Base-by-base conservation (phyloP, 257 asterid genomes). In the Fraxinus excelsior region DNA sequence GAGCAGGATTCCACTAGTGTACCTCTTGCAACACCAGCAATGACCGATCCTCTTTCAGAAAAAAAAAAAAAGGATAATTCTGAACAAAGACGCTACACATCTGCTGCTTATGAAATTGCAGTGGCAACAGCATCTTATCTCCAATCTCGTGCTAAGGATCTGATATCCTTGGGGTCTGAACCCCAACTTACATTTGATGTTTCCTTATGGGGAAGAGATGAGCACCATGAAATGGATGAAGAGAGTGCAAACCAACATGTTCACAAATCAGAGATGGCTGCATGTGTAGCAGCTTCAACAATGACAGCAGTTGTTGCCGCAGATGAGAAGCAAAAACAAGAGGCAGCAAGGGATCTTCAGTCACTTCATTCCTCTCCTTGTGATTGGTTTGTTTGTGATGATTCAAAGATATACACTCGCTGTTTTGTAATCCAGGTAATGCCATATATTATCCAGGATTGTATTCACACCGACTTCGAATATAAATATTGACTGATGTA, bases 251-350 rank as follows among this genome's bases (percentile, higher is more conserved):
- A 80, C 10, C 58, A 78, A 6, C 53, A 74, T 21, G 74, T 79
- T 26, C 32, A 84, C 85, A 84, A 84, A 28, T 81, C 93, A 4
- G 93, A 88, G 86, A 84, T 84, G 90, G 97, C 97, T 0, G 97
- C 97, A 0, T 84, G 85, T 75, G 90, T 90, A n/a, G 96, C 97
- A 10, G 93, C 98, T 44, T 90, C 97, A 13, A 84, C 97, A 37
- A 88, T 94, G 93, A 94, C 97, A 18, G 90, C 98, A 31, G 86
- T 94, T 72, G 96, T 94, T 25, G 98, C 97, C 29, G 97, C 97
- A 23, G 91, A 86, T 34, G 94, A 92, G 85, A 76, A 86, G 81
- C 85, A 88, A 83, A 92, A 80, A 35, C 94, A 88, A 80, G 82
- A 87, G 85, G 97, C 97, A 6, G 98, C 97, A 3, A 89, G 69